A percentile compares a stretch with the other conserved stretches of the same genome.
Evolutionary conservation across 805 yeast genomes (phyloP).

Genomic region (Lachancea meyersii): DNA sequence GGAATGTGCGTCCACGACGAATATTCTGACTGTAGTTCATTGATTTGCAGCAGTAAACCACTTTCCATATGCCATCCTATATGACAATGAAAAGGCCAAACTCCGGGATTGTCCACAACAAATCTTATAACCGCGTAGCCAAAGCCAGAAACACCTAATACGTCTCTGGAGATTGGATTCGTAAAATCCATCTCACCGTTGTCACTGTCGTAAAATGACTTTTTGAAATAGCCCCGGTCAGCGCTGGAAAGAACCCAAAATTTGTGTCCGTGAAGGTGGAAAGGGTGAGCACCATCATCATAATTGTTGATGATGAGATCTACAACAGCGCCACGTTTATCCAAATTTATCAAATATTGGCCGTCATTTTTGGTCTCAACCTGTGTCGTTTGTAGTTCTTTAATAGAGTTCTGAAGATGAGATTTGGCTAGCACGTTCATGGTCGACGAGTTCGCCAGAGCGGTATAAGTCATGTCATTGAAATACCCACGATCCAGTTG

Average conservation of each 20-base stretch:
- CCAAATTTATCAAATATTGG: constrained; percentile 19
- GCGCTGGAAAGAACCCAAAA: constrained; percentile 26
- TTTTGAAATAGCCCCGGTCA: constrained; percentile 23
- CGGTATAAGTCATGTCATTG: constrained; percentile 22
- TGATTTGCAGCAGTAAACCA: constrained; percentile 40
- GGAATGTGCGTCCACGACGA: constrained; percentile 22
- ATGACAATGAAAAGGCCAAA: constrained; percentile 82
- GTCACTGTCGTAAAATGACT: constrained; percentile 33
- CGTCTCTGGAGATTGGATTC: constrained; percentile 52
- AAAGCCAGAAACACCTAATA: constrained; percentile 50
- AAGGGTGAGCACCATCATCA: constrained; percentile 63
- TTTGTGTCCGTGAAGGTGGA: constrained; percentile 51
- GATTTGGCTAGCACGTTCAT: constrained; percentile 12
- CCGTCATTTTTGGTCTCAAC: constrained; percentile 14
- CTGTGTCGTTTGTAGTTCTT: constrained; percentile 9
- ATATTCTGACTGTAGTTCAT: constrained; percentile 20
- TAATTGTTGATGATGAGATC: constrained; percentile 61
- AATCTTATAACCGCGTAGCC: constrained; percentile 55
- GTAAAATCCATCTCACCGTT: constrained; percentile 41
- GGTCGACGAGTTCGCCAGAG: constrained; percentile 16
- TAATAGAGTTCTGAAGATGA: constrained; percentile 11
- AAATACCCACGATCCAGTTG: constrained; percentile 24
- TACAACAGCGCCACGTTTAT: constrained; percentile 35
- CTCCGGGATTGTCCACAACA: constrained; percentile 69
- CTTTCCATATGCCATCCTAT: constrained; percentile 64